Conservation (phyloP, 148 eudicot genomes). For the Rhododendron kiyosumense region DNA sequence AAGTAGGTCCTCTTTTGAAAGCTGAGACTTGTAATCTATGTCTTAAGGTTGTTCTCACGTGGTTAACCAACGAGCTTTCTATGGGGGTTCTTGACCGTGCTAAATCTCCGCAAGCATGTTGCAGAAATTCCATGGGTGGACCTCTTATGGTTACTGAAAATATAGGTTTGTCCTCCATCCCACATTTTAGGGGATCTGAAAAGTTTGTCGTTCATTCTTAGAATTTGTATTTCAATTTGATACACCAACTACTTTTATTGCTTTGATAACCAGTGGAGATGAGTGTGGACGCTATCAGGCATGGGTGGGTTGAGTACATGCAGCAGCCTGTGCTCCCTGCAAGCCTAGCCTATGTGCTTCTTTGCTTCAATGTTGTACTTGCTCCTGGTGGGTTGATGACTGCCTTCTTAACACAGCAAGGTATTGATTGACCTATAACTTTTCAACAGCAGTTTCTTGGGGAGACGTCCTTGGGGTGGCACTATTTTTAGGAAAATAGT, state of each 20-base stretch:
- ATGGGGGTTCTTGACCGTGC: slow-evolving; percentile 83
- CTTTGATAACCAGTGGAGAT: slow-evolving; percentile 34
- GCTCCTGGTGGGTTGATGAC: slow-evolving; percentile 97
- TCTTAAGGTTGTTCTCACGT: slow-evolving; percentile 59
- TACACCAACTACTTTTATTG: background rate
- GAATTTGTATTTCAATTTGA: background rate
- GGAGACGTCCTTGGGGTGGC: background rate
- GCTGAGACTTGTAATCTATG: slow-evolving; percentile 10
- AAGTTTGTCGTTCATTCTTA: background rate
- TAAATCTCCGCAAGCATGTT: slow-evolving; percentile 48
- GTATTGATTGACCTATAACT: slow-evolving; percentile 43
- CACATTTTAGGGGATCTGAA: background rate
- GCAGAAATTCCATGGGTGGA: slow-evolving; percentile 30
- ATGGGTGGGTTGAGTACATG: slow-evolving; percentile 83
- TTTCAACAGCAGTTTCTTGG: background rate
- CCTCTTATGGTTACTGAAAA: slow-evolving; percentile 30
- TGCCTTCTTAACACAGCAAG: slow-evolving; percentile 82
- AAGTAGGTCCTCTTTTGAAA: background rate
- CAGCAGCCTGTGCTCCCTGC: slow-evolving; percentile 98
- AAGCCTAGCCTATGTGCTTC: slow-evolving; percentile 89
- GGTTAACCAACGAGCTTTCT: slow-evolving; percentile 80
- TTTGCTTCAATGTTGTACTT: slow-evolving; percentile 83
- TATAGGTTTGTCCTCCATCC: slow-evolving; percentile 35
- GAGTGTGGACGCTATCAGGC: slow-evolving; percentile 67
- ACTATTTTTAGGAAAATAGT: background rate